phyloP scores from a whole-genome alignment of 129 eudicot species.

The Arctium lappa region DNA sequence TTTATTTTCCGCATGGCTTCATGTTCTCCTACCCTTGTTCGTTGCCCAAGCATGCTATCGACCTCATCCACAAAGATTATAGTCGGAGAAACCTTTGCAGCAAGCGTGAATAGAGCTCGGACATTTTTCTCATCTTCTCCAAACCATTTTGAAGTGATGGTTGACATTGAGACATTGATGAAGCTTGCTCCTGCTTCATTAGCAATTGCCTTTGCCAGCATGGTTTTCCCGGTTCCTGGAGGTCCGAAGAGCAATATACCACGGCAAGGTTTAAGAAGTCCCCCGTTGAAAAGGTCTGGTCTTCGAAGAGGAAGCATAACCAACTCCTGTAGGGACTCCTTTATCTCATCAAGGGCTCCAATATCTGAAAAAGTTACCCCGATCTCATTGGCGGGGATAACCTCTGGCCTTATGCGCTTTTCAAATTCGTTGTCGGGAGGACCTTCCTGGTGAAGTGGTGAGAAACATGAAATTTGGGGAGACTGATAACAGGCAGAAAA shows the following conservation, averaged over 20 bases:
- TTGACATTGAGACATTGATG: conserved; percentile 93
- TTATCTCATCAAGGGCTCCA: conserved; percentile 79
- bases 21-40: conserved; percentile 95
- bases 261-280: conserved; percentile 93
- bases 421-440: conserved; percentile 91
- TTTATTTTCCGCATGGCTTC: conserved; percentile 95
- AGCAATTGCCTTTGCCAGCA: conserved; percentile 95
- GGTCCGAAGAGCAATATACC: conserved; percentile 87
- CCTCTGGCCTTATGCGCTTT: conserved; percentile 91
- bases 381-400: conserved; percentile 80
- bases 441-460: conserved; percentile 53
- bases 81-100: conserved; percentile 88
- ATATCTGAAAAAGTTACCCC: conserved; percentile 84
- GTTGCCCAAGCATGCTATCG: conserved; percentile 93
- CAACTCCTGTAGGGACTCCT: conserved; percentile 87
- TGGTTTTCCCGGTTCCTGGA: conserved; percentile 94
- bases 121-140: conserved; percentile 98
- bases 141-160: conserved; percentile 97
- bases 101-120: conserved; percentile 87
- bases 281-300: conserved; percentile 91
- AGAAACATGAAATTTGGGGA: neutral
- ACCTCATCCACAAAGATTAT: conserved; percentile 92
- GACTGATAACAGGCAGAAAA: neutral
- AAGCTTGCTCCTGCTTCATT: conserved; percentile 97
- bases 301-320: conserved; percentile 94